phyloP scores from a whole-genome alignment of 2,329 filamentous ascomycete genomes.

The Fusarium domesticum region DNA sequence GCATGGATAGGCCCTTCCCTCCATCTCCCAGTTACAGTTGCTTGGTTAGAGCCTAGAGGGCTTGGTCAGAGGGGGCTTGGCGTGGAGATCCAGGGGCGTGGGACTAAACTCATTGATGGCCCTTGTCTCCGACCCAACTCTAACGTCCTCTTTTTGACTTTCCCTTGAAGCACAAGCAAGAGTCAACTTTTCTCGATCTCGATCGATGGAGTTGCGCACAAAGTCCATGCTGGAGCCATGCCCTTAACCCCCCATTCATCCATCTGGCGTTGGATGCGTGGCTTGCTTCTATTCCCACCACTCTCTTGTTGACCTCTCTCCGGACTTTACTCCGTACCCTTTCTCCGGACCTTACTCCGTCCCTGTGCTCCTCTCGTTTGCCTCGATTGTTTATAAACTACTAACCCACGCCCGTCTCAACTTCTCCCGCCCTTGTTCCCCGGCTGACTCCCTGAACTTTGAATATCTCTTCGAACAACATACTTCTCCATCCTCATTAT shows the following conservation, averaged over 20 bases:
- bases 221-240: constrained; percentile 29
- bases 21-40: not conserved
- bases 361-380: constrained; percentile 1
- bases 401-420: constrained; percentile 22
- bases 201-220: constrained; percentile 37
- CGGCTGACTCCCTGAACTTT: constrained; percentile 2
- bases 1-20: not conserved
- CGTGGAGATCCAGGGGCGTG: no score
- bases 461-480: no score
- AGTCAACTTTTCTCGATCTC: constrained; percentile 32
- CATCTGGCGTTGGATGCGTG: constrained; percentile 3
- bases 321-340: not conserved
- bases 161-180: not conserved
- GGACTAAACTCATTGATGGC: no score
- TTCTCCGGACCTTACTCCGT: not conserved
- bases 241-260: constrained; percentile 8
- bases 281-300: not conserved
- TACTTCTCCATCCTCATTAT: no score
- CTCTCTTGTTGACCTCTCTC: not conserved
- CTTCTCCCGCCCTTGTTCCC: constrained; percentile 9
- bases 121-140: no score
- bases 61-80: no score
- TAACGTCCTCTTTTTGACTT: not conserved
- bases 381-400: constrained; percentile 24
- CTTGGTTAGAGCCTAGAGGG: no score